These are phyloP conservation scores for Gracilaria domingensis DNA, from an alignment of 23 red algal species.

Conservation along the genomic window DNA sequence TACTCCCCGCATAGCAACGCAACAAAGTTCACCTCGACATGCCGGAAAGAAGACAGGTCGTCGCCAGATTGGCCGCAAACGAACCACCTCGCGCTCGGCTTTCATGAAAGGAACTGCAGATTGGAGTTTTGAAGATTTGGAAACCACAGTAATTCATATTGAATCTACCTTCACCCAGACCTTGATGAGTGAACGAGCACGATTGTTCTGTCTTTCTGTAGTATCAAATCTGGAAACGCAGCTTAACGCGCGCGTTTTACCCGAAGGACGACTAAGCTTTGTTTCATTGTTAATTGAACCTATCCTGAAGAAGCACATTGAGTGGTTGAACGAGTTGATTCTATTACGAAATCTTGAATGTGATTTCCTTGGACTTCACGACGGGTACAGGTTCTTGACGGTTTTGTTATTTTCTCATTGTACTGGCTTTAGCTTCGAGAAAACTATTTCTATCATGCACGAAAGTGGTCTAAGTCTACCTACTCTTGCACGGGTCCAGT, in stretches of 20 bases:
- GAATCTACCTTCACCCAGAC: neutral
- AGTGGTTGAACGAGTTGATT: neutral
- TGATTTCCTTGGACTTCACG: neutral
- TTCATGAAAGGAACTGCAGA: neutral
- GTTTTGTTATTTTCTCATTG: neutral
- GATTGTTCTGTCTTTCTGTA: neutral
- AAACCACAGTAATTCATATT: neutral
- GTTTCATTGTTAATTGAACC: neutral
- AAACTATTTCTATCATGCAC: neutral
- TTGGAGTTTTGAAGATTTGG: neutral
- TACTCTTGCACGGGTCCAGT: neutral
- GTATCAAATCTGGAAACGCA: neutral
- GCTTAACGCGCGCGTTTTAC: neutral
- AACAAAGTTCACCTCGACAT: too few relatives aligned
- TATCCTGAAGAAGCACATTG: neutral
- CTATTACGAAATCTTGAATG: neutral
- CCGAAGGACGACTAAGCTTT: neutral
- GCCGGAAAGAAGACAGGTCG: too few relatives aligned
- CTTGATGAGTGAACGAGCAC: neutral
- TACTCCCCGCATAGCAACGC: too few relatives aligned
- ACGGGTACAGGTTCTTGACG: neutral
- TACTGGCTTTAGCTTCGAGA: constrained; percentile 5
- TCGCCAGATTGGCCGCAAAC: too few relatives aligned
- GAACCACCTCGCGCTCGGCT: too few relatives aligned
- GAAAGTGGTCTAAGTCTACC: neutral